Evolutionary conservation across 2,329 filamentous ascomycete genomes (phyloP).

Genomic region (Fusarium austroafricanum): DNA sequence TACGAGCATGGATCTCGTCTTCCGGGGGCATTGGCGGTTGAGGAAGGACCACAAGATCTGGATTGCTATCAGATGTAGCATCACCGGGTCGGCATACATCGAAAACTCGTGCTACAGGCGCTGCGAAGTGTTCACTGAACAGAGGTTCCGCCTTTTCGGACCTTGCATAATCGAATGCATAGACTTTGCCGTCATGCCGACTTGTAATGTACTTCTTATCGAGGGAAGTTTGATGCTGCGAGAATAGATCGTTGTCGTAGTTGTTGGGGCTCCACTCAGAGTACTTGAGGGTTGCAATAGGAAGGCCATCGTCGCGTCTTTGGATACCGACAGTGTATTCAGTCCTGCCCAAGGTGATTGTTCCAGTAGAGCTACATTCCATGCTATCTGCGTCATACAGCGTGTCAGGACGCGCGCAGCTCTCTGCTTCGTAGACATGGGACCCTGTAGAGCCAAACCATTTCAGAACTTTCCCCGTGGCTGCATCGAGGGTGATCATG

Average conservation of each 20-base stretch:
- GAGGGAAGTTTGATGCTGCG: conserved; percentile 82
- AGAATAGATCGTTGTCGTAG: conserved; percentile 85
- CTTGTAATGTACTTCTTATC: conserved; percentile 92
- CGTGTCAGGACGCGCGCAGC: conserved; percentile 77
- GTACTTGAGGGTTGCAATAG: conserved; percentile 90
- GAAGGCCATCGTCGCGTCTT: conserved; percentile 76
- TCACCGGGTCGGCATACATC: conserved; percentile 83
- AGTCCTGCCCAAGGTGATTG: conserved; percentile 83
- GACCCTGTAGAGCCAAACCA: conserved; percentile 82
- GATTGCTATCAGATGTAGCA: conserved; percentile 70
- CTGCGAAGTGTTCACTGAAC: conserved; percentile 76
- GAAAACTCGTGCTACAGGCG: conserved; percentile 88
- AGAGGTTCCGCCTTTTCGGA: conserved; percentile 63
- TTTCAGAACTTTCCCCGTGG: conserved; percentile 83
- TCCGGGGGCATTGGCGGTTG: conserved; percentile 77
- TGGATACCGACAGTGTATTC: conserved; percentile 93
- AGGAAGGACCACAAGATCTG: conserved; percentile 84
- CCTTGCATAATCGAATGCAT: conserved; percentile 78
- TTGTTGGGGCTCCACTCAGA: conserved; percentile 96
- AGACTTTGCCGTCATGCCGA: conserved; percentile 84
- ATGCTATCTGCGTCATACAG: conserved; percentile 74
- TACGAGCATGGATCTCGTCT: conserved; percentile 61
- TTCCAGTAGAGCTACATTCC: conserved; percentile 84
- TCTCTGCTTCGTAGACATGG: conserved; percentile 76
- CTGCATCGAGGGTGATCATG: conserved; percentile 88